These are phyloP conservation scores for Scheffersomyces coipomensis DNA, from an alignment of 805 yeast genomes.

Conservation along the genomic window DNA sequence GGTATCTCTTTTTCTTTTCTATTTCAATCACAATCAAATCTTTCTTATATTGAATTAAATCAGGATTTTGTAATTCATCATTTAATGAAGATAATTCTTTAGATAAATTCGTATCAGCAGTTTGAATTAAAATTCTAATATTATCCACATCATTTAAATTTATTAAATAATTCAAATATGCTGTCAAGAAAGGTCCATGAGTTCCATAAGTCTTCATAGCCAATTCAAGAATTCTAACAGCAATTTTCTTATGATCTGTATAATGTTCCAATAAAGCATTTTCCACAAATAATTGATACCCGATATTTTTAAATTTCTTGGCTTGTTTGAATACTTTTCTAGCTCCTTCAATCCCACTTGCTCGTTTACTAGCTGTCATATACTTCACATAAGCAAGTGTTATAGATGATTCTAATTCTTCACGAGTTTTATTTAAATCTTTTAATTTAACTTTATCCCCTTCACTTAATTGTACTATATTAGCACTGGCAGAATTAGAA, in stretches of 20 bases:
- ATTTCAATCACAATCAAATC: constrained; percentile 17
- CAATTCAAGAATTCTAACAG: constrained; percentile 72
- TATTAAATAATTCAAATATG: constrained; percentile 72
- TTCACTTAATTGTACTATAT: constrained; percentile 4
- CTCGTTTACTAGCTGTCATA: constrained; percentile 71
- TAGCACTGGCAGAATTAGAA: constrained; percentile 4
- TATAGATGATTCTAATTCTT: constrained; percentile 33
- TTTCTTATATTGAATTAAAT: constrained; percentile 49
- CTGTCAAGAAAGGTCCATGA: constrained; percentile 60
- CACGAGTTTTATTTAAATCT: constrained; percentile 12
- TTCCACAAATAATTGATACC: constrained; percentile 77
- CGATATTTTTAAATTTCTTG: constrained; percentile 58
- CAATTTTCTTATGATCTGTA: constrained; percentile 63
- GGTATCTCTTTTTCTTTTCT: constrained; percentile 19
- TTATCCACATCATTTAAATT: constrained; percentile 66
- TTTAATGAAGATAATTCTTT: constrained; percentile 26
- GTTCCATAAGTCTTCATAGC: constrained; percentile 62
- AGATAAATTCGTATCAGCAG: constrained; percentile 57
- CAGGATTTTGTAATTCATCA: constrained; percentile 24
- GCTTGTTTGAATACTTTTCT: constrained; percentile 69
- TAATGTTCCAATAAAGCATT: constrained; percentile 80
- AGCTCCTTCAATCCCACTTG: constrained; percentile 68
- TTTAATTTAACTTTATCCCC: background rate
- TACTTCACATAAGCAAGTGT: constrained; percentile 68
- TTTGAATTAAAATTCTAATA: constrained; percentile 80